A percentile compares a stretch with the other conserved stretches of the same genome.
Conservation (phyloP, 768 basidiomycete species). For the Lactarius indigo region DNA sequence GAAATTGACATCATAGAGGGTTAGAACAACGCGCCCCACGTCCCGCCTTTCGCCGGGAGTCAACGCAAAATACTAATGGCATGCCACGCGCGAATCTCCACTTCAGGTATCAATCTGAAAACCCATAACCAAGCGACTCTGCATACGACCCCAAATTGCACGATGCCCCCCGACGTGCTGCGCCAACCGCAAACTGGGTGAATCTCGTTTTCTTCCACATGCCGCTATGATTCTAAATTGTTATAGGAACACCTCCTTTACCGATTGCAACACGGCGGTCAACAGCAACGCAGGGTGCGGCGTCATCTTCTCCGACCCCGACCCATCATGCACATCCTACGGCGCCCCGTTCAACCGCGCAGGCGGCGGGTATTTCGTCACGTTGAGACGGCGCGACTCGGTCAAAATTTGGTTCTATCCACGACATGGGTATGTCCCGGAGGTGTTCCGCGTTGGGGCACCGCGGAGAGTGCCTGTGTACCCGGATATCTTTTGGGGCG, state of each 20-base stretch:
- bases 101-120: conserved; percentile 45
- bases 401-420: conserved; percentile 64
- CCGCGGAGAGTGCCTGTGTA: conserved; percentile 8
- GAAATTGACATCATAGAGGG: conserved; percentile 62
- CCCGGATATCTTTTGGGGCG: conserved; percentile 38
- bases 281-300: not conserved
- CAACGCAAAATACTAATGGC: not conserved
- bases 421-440: conserved; percentile 42
- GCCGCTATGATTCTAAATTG: not conserved
- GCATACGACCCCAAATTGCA: conserved; percentile 52
- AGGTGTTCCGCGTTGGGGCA: conserved; percentile 32
- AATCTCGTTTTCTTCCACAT: not conserved
- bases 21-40: conserved; percentile 13
- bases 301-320: not conserved
- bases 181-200: not conserved
- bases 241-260: not conserved
- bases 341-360: conserved; percentile 46
- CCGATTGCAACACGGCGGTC: not conserved
- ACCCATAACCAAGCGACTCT: conserved; percentile 47
- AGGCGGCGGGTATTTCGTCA: conserved; percentile 60
- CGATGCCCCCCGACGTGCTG: conserved; percentile 33
- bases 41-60: not conserved
- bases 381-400: conserved; percentile 38
- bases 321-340: conserved; percentile 34
- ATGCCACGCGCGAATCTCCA: not conserved